A percentile compares a stretch with the other conserved stretches of the same genome.
These are phyloP conservation scores for Rhodomyrtus psidioides DNA, from an alignment of 441 rosid species.

Conservation along the genomic window DNA sequence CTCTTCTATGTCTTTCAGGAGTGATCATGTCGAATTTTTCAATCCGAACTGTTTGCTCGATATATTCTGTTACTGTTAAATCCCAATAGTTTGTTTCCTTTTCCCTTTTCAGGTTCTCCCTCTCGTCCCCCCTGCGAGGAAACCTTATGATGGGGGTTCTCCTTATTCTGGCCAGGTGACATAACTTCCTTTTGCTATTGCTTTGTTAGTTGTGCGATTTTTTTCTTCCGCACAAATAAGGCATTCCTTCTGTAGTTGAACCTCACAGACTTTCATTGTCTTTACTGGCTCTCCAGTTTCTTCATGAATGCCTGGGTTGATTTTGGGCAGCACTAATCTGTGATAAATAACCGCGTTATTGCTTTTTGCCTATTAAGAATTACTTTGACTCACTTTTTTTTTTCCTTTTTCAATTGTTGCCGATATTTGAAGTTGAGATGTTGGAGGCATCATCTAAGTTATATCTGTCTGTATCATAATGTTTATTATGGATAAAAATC, in stretches of 20 bases:
- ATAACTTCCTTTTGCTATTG: background rate
- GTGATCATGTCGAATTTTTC: fast-evolving
- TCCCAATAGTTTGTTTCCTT: background rate
- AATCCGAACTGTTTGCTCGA: background rate
- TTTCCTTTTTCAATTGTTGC: background rate
- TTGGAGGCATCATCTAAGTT: background rate
- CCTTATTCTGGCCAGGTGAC: conserved; percentile 91
- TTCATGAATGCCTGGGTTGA: background rate
- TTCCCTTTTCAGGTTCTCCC: conserved; percentile 68
- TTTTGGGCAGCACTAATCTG: background rate
- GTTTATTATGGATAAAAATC: background rate
- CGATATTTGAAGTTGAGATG: background rate
- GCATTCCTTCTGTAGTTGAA: too few relatives aligned
- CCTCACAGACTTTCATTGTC: too few relatives aligned
- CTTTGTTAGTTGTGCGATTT: background rate
- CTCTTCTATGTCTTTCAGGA: background rate
- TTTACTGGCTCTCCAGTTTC: background rate
- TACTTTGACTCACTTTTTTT: background rate
- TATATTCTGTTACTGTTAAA: background rate
- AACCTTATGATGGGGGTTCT: conserved; percentile 56
- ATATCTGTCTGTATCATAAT: background rate
- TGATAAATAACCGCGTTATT: background rate
- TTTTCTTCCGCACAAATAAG: background rate
- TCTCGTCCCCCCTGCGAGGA: conserved; percentile 82
- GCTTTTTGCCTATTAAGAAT: background rate